These are phyloP conservation scores for Tephrocybe sp. DNA, from an alignment of 768 basidiomycete genomes.

Conservation along the genomic window DNA sequence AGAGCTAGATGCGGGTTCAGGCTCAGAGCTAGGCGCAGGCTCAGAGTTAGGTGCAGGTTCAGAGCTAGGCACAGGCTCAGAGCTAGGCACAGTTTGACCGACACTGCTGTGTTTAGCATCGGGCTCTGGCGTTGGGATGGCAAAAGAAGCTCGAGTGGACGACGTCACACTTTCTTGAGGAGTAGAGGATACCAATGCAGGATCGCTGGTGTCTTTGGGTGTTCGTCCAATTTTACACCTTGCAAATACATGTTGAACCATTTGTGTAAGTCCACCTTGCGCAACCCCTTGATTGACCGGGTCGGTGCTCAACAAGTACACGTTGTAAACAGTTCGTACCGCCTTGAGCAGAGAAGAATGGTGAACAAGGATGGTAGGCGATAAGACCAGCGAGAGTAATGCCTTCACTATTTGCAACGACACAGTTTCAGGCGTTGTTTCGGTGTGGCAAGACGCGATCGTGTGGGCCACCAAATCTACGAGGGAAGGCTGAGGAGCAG, in stretches of 20 bases:
- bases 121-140: conserved; percentile 11
- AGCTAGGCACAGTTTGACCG: background rate
- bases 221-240: conserved; percentile 54
- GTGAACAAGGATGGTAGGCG: conserved; percentile 83
- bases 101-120: conserved; percentile 4
- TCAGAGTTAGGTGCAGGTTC: conserved; percentile 1
- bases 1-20: background rate
- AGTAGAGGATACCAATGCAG: conserved; percentile 11
- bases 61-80: conserved; percentile 7
- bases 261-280: conserved; percentile 95
- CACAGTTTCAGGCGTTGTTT: conserved; percentile 84
- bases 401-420: conserved; percentile 97
- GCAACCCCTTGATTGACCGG: conserved; percentile 96
- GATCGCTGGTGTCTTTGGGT: conserved; percentile 19
- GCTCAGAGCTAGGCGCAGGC: conserved; percentile 3
- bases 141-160: conserved; percentile 14
- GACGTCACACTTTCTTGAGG: conserved; percentile 19
- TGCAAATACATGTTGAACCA: conserved; percentile 95
- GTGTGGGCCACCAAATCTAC: conserved; percentile 94
- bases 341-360: conserved; percentile 95
- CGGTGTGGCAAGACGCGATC: conserved; percentile 88
- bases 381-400: conserved; percentile 84
- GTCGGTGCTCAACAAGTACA: conserved; percentile 88
- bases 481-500: conserved; percentile 64
- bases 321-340: conserved; percentile 96